These are phyloP conservation scores for Yarrowia sp. DNA, from an alignment of 805 yeast genomes.

Conservation along the genomic window DNA sequence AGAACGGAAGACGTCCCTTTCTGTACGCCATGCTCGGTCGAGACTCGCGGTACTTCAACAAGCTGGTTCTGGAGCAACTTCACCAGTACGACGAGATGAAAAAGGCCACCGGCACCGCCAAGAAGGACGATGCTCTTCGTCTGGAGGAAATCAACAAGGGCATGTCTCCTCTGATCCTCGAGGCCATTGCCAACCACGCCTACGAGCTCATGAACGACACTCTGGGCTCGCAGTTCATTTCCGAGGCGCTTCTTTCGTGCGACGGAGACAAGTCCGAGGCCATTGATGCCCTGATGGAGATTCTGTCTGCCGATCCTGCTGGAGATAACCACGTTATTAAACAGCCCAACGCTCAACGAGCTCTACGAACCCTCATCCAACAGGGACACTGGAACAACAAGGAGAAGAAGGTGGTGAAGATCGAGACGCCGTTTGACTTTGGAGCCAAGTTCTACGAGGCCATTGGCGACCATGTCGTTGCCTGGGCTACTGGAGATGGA, in stretches of 20 bases:
- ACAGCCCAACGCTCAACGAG: constrained; percentile 70
- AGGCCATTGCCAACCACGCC: constrained; percentile 51
- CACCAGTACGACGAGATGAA: constrained; percentile 58
- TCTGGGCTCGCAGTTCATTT: constrained; percentile 77
- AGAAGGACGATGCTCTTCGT: constrained; percentile 78
- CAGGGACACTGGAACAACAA: constrained; percentile 80
- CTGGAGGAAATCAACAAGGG: constrained; percentile 61
- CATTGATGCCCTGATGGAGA: constrained; percentile 53
- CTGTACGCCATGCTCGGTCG: constrained; percentile 74
- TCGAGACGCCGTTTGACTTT: constrained; percentile 45
- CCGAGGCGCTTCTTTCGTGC: constrained; percentile 66
- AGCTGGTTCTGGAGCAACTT: constrained; percentile 57
- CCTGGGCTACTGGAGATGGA: constrained; percentile 71
- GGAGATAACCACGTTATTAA: constrained; percentile 62
- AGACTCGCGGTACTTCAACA: constrained; percentile 78
- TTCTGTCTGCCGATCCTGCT: constrained; percentile 51
- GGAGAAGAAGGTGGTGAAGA: constrained; percentile 48
- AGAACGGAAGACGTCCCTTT: constrained; percentile 85
- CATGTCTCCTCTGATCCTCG: constrained; percentile 64
- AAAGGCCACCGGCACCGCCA: constrained; percentile 56
- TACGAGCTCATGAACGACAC: constrained; percentile 58
- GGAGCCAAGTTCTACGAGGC: constrained; percentile 46
- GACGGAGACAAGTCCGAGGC: constrained; percentile 43
- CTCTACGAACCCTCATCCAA: constrained; percentile 71
- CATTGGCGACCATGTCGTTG: constrained; percentile 50